Conservation (phyloP, 169 alveolate genomes). For the Cryptosporidium ubiquitum region DNA sequence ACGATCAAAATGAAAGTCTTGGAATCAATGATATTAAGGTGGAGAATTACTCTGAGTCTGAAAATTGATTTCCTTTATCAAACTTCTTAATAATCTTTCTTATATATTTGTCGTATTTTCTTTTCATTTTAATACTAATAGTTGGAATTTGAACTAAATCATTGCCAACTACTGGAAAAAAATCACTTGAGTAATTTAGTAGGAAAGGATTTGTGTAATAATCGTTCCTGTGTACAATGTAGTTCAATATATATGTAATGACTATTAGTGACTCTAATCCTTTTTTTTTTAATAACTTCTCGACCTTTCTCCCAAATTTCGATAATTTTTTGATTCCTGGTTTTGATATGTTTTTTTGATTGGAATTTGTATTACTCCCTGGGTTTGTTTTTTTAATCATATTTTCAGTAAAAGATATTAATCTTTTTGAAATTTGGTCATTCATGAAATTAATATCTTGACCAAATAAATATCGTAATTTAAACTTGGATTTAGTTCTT, state of each 20-base stretch:
- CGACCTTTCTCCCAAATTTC: not conserved
- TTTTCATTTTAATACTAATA: not conserved
- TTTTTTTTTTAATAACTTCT: not conserved
- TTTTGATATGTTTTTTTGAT: not conserved
- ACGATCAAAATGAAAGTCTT: constrained; percentile 92
- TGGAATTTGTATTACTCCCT: not conserved
- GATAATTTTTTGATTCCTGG: not conserved
- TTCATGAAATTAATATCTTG: constrained; percentile 1
- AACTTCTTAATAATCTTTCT: not conserved
- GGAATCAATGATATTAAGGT: constrained; percentile 94
- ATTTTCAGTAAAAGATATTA: not conserved
- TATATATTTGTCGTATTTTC: constrained; percentile 21
- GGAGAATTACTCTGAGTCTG: constrained; percentile 80
- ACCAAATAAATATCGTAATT: constrained; percentile 36
- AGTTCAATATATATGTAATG: constrained; percentile 18
- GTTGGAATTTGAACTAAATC: not conserved
- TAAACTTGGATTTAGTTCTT: constrained; percentile 23
- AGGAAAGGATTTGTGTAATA: not conserved
- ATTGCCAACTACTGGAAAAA: not conserved
- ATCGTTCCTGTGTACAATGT: not conserved
- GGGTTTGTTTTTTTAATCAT: not conserved
- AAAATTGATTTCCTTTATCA: constrained; percentile 1
- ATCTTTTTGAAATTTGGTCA: not conserved
- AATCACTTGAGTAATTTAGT: not conserved
- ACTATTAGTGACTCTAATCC: not conserved